A percentile compares a stretch with the other conserved stretches of the same genome.
Conservation (phyloP, 1,139 yeast genomes). For the Debaryomyces fabryi region DNA sequence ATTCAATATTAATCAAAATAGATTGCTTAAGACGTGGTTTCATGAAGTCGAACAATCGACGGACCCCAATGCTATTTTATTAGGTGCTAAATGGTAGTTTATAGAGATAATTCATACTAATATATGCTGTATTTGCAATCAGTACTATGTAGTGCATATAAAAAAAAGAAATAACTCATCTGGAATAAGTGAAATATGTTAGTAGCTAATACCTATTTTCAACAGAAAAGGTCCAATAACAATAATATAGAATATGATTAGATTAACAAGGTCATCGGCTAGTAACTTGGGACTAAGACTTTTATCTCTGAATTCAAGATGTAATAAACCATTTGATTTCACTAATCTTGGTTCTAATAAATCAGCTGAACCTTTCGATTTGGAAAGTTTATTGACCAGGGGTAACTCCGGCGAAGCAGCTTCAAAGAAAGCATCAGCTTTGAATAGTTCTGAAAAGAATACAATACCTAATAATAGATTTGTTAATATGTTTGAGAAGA, state of each 20-base stretch:
- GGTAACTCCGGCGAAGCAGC: background rate
- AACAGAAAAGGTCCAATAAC: background rate
- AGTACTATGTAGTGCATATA: background rate
- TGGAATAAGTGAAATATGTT: slow-evolving; percentile 4
- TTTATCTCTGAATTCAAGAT: slow-evolving; percentile 1
- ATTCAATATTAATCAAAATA: slow-evolving; percentile 31
- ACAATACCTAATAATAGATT: slow-evolving; percentile 10
- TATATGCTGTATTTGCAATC: background rate
- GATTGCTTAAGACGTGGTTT: slow-evolving; percentile 52
- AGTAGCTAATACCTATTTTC: background rate
- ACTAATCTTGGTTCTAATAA: background rate
- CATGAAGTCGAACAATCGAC: slow-evolving; percentile 54
- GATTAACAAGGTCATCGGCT: background rate
- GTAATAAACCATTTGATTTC: slow-evolving; percentile 12
- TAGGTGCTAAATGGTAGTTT: slow-evolving; percentile 49
- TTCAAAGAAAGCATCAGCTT: background rate
- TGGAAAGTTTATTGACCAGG: slow-evolving; percentile 9
- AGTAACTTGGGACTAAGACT: background rate
- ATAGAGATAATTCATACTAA: slow-evolving; percentile 1
- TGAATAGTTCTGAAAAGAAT: background rate
- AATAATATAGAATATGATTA: slow-evolving; percentile 2
- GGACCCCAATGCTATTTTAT: slow-evolving; percentile 46
- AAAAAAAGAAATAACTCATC: slow-evolving; percentile 6
- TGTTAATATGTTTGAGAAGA: slow-evolving; percentile 12
- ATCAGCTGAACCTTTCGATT: slow-evolving; percentile 9